Evolutionary conservation across 2,329 filamentous ascomycete species (phyloP), one percentile per base, ranked within the genome.

Genomic region (Lasiodiplodia gonubiensis): DNA sequence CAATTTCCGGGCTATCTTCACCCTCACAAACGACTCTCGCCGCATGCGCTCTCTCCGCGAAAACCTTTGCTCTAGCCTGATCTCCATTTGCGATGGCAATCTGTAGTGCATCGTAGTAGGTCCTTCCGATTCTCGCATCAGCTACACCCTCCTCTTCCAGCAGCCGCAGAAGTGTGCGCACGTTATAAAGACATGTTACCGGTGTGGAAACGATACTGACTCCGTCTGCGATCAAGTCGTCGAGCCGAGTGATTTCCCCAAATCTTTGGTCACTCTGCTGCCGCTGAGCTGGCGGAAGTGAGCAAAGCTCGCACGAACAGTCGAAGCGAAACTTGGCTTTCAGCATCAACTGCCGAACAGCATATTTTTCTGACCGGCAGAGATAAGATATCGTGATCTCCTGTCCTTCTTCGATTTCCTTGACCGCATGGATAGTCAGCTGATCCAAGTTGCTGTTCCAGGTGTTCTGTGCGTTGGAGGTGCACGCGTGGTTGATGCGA

Each of bases 321-420:
- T 69, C 64, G 68, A 81, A 81, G 10, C 67, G 69, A 68, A 81
- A 80, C 21, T 71, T 72, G 42, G 70, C 48, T 68, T 69, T 69
- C 33, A 79, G 73, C 42, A 67, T 64, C 48, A 71, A 37, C 42
- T 74, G 72, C 2, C 76, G 74, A 42, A 57, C 55, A 70, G 69
- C 46, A 57, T 73, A 73, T 67, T 55, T 72, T 27, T 70, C 72
- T 27, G 69, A 27, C 53, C 57, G 8, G 33, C 54, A 52, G 1
- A 79, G 70, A 68, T 80, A 81, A 42, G 68, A 72, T 64, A 81
- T 74, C 6, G 76, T 78, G 52, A 80, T 76, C 66, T 81, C 78
- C 60, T 79, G 75, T 23, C 75, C 77, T 59, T 76, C 70, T 2
- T 66, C 25, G 25, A 81, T 79, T 23, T 78, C 72, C 68, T 74